Evolutionary conservation across 1,139 yeast genomes (phyloP), one percentile per base, ranked within the genome.

Genomic region (Maudiozyma humilis): DNA sequence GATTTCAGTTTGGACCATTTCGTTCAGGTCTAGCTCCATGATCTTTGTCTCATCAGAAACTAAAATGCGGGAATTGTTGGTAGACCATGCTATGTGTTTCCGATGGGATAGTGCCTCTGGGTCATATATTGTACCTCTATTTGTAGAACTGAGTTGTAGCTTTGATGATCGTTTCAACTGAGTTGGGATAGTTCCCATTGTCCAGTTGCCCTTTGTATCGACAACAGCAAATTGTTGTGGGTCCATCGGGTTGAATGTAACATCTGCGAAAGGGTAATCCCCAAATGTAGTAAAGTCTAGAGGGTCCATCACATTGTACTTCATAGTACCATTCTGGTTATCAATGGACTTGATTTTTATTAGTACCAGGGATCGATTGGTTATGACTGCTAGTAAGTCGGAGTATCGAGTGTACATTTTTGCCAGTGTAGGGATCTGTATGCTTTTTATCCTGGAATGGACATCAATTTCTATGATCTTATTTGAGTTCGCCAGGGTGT

Each of bases 21-120:
- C 54, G 2, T 44, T 41, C 2, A 67, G 41, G 27, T 67, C 57
- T 18, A 70, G 59, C 36, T 62, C 63, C 16, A 68, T 63, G 2
- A 77, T 49, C 16, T 68, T 68, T 0, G 76, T 68, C 44, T 87
- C 63, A 12, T 76, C 67, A 41, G 75, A 54, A 1, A 77, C 47
- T 2, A 74, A 51, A 0, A 79, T 31, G 4, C 65, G 49, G 3
- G 63, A 52, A 17, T 55, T 47, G 15, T 59, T 56, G 1, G 62
- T 49, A 2, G 72, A 59, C 82, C 84, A 79, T 5, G 60, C 47
- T 0, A 78, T 60, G 46, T 68, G 67, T 48, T 73, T 75, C 74
- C 83, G 80, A 38, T 66, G 66, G 0, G 88, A 80, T 2, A 78
- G 54, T 44, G 79, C 85, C 2, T 65, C 62, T 1, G 72, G 65